Evolutionary conservation across 2,329 filamentous ascomycete species (phyloP).

Genomic region (Microsporum canis): DNA sequence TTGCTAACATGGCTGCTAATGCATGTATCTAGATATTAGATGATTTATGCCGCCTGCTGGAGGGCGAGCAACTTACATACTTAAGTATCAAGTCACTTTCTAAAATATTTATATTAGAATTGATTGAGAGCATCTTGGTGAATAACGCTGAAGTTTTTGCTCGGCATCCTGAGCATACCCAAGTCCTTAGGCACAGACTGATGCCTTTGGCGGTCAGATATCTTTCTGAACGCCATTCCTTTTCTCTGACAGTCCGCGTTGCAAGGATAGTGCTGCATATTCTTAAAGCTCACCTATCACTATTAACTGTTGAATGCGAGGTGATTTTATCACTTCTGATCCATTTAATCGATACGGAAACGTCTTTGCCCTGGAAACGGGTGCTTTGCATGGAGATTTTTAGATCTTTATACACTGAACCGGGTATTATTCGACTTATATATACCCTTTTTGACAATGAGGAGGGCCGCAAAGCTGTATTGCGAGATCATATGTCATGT

Average conservation of each 20-base stretch:
- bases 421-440: slow-evolving; percentile 64
- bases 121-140: slow-evolving; percentile 80
- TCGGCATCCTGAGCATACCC: slow-evolving; percentile 65
- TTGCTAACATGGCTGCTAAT: slow-evolving; percentile 6
- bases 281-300: slow-evolving; percentile 62
- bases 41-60: slow-evolving; percentile 77
- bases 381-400: slow-evolving; percentile 87
- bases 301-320: slow-evolving; percentile 67
- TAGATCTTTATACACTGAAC: slow-evolving; percentile 71
- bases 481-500: slow-evolving; percentile 71
- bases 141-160: slow-evolving; percentile 75
- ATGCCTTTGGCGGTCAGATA: slow-evolving; percentile 74
- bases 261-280: slow-evolving; percentile 74
- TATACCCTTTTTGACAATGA: slow-evolving; percentile 68
- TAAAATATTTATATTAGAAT: slow-evolving; percentile 73
- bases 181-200: slow-evolving; percentile 63
- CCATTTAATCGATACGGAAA: slow-evolving; percentile 77
- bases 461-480: slow-evolving; percentile 59
- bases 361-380: slow-evolving; percentile 68
- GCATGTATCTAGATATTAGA: slow-evolving; percentile 57
- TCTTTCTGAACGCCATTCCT: slow-evolving; percentile 65
- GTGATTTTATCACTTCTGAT: slow-evolving; percentile 72
- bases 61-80: slow-evolving; percentile 72
- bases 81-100: slow-evolving; percentile 67
- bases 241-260: slow-evolving; percentile 70